Conservation (phyloP, 75 land plant species). For the Pinus tabuliformis region DNA sequence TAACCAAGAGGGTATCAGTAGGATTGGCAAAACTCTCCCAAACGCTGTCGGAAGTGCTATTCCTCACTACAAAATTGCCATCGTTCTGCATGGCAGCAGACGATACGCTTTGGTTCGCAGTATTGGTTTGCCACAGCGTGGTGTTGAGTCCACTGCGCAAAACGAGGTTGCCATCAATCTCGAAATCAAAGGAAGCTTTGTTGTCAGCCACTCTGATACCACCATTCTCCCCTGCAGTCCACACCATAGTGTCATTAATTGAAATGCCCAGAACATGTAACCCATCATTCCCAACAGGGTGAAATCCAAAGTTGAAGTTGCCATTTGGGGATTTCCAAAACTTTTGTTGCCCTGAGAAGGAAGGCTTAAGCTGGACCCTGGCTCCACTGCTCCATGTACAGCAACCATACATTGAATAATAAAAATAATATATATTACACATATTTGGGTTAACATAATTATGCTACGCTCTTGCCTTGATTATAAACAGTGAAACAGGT, state of each 20-base stretch:
- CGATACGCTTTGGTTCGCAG: conserved; percentile 17
- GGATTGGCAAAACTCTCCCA: conserved; percentile 56
- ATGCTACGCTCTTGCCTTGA: too few species aligned
- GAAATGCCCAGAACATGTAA: conserved; percentile 8
- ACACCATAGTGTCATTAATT: conserved; percentile 10
- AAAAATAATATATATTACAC: too few species aligned
- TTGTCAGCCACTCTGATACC: conserved; percentile 1
- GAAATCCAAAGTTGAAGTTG: conserved; percentile 37
- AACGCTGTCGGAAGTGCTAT: not conserved
- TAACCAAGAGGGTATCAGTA: conserved; percentile 35
- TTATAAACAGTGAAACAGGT: too few species aligned
- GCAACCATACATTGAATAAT: not conserved
- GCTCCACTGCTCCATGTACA: not conserved
- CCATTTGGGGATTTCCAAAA: conserved; percentile 36
- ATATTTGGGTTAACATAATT: too few species aligned
- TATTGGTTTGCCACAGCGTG: conserved; percentile 35
- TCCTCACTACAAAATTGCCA: conserved; percentile 37
- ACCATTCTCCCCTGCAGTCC: conserved; percentile 18
- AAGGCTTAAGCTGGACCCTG: conserved; percentile 2
- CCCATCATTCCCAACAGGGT: not conserved
- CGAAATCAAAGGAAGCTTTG: conserved; percentile 22
- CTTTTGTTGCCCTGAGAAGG: not conserved
- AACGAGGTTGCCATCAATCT: conserved; percentile 26
- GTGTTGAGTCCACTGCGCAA: conserved; percentile 23
- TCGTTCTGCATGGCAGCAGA: conserved; percentile 26